Percentiles rank a stretch among this genome's conserved stretches.
phyloP scores from a whole-genome alignment of 371 early-diverging fungal genomes.

The Mucor ambiguus region DNA sequence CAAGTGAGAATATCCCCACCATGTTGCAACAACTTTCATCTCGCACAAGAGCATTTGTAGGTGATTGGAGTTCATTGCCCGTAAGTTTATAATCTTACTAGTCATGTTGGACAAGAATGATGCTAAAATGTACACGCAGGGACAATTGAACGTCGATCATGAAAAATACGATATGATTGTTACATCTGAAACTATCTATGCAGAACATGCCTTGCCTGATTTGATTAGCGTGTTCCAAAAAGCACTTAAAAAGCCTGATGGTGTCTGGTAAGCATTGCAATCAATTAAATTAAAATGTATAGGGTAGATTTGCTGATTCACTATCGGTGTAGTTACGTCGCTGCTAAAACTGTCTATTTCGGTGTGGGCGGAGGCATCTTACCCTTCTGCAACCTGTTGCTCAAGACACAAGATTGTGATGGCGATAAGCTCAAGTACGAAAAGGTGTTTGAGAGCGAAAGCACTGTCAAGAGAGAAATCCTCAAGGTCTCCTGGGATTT shows the following conservation, averaged over 20 bases:
- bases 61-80: conserved; percentile 72
- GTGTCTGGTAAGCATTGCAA: conserved; percentile 67
- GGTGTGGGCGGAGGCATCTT: conserved; percentile 82
- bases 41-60: conserved; percentile 65
- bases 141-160: conserved; percentile 34
- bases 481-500: conserved; percentile 65
- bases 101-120: neutral
- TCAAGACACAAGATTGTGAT: conserved; percentile 44
- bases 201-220: conserved; percentile 61
- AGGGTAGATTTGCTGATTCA: neutral
- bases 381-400: conserved; percentile 64
- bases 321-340: conserved; percentile 65
- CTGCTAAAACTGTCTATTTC: conserved; percentile 94
- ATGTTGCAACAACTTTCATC: conserved; percentile 41
- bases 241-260: conserved; percentile 61
- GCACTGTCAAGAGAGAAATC: conserved; percentile 82
- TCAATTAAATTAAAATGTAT: neutral
- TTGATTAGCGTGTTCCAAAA: conserved; percentile 69
- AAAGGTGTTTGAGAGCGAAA: conserved; percentile 63
- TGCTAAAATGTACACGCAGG: conserved; percentile 9
- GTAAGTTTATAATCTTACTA: conserved; percentile 18
- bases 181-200: conserved; percentile 95
- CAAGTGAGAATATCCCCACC: conserved; percentile 37
- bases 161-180: conserved; percentile 83
- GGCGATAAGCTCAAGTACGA: conserved; percentile 62